phyloP scores from a whole-genome alignment of 306 rosid genomes.

The Acmispon strigosus region DNA sequence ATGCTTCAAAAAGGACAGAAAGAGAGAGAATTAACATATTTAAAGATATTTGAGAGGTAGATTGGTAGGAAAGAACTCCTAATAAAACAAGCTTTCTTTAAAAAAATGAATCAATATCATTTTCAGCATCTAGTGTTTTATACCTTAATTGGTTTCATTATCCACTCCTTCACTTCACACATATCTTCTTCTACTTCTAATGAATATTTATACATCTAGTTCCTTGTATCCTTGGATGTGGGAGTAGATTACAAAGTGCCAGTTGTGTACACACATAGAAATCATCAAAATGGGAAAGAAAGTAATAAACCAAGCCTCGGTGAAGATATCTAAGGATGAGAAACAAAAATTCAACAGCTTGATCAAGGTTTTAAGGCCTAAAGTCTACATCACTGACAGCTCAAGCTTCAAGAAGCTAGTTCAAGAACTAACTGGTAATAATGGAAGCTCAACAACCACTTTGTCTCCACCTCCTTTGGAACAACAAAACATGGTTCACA shows the following conservation, averaged over 20 bases:
- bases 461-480: slow-evolving; percentile 17
- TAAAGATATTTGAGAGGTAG: background rate
- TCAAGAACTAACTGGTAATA: slow-evolving; percentile 48
- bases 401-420: slow-evolving; percentile 44
- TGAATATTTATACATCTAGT: slow-evolving; percentile 29
- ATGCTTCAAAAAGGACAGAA: background rate
- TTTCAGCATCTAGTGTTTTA: slow-evolving; percentile 42
- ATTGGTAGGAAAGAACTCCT: background rate
- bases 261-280: slow-evolving; percentile 35
- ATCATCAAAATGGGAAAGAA: slow-evolving; percentile 38
- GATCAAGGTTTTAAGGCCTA: slow-evolving; percentile 40
- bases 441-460: slow-evolving; percentile 19
- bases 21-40: background rate
- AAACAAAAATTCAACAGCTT: slow-evolving; percentile 30
- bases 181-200: slow-evolving; percentile 18
- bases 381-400: slow-evolving; percentile 41
- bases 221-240: slow-evolving; percentile 45
- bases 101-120: slow-evolving; percentile 29
- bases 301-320: slow-evolving; percentile 21
- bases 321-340: slow-evolving; percentile 31
- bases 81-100: background rate
- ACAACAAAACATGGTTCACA: slow-evolving; percentile 5
- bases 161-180: slow-evolving; percentile 2
- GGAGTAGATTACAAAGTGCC: slow-evolving; percentile 49
- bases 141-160: slow-evolving; percentile 4